phyloP scores from a whole-genome alignment of 352 stramenopile species.

The Globisporangium carolinianum region DNA sequence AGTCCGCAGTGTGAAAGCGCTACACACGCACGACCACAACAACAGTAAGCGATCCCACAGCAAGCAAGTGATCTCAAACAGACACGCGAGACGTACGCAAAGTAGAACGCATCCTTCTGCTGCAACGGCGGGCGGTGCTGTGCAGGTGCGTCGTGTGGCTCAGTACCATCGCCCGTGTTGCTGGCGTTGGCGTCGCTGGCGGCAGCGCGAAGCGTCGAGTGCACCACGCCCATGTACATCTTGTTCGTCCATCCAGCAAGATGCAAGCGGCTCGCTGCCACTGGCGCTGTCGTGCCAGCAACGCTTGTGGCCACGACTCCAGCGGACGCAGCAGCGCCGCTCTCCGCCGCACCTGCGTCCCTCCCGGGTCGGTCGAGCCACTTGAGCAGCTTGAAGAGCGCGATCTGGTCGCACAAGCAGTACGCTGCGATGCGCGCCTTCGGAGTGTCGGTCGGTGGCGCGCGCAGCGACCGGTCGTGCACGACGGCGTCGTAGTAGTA shows the following conservation, averaged over 20 bases:
- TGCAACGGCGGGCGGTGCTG: conserved; percentile 10
- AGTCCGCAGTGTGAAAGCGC: not conserved
- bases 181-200: not conserved
- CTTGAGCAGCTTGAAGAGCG: conserved; percentile 67
- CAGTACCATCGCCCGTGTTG: conserved; percentile 1
- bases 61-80: not conserved
- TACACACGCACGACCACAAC: not conserved
- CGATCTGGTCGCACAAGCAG: conserved; percentile 64
- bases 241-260: conserved; percentile 40
- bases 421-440: conserved; percentile 58
- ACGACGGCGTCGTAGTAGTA: conserved; percentile 34
- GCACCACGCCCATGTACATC: conserved; percentile 71
- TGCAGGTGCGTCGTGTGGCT: too few relatives aligned
- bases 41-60: too few relatives aligned
- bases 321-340: not conserved
- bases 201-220: conserved; percentile 25
- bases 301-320: not conserved
- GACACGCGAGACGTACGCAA: conserved; percentile 29
- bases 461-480: conserved; percentile 20
- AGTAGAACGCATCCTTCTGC: conserved; percentile 66
- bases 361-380: conserved; percentile 38
- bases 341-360: conserved; percentile 1
- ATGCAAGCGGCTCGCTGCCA: conserved; percentile 1
- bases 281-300: not conserved
- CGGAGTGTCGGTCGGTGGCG: conserved; percentile 25